These are phyloP conservation scores for Filosporella fistucella DNA, from an alignment of 495 filamentous ascomycete genomes.

Conservation along the genomic window DNA sequence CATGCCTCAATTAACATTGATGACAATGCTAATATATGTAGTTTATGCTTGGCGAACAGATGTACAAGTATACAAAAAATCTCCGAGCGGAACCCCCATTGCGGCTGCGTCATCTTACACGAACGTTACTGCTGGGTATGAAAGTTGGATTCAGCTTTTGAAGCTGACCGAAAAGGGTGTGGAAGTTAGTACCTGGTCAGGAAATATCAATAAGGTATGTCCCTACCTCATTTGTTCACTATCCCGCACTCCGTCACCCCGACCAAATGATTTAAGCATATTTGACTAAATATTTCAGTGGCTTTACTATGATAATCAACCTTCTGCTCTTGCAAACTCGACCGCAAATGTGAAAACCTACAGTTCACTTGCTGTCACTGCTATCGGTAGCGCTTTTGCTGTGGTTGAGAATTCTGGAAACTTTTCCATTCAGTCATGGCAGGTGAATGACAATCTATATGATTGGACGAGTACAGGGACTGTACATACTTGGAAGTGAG, in stretches of 20 bases:
- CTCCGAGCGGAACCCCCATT: constrained; percentile 14
- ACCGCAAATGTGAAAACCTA: constrained; percentile 10
- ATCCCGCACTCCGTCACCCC: too few species aligned
- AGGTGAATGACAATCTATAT: constrained; percentile 17
- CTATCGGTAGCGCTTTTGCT: constrained; percentile 19
- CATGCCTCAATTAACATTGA: neutral
- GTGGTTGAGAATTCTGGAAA: constrained; percentile 12
- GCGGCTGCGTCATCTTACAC: constrained; percentile 19
- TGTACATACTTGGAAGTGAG: constrained; percentile 18
- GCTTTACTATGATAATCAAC: constrained; percentile 13
- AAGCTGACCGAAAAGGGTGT: constrained; percentile 16
- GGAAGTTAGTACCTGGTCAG: constrained; percentile 22
- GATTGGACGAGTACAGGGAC: constrained; percentile 20
- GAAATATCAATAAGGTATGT: constrained; percentile 8
- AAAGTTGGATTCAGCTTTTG: constrained; percentile 22
- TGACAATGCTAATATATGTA: constrained; percentile 3
- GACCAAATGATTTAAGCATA: too few species aligned
- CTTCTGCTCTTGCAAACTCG: constrained; percentile 20
- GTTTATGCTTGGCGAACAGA: constrained; percentile 14
- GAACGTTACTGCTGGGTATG: constrained; percentile 14
- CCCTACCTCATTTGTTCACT: too few species aligned
- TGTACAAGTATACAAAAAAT: constrained; percentile 11
- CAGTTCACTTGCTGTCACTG: constrained; percentile 18
- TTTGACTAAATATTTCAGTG: too few species aligned
- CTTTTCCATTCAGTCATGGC: constrained; percentile 19